Evolutionary conservation across 306 rosid species (phyloP).

Genomic region (Astragalus glycyphyllos): DNA sequence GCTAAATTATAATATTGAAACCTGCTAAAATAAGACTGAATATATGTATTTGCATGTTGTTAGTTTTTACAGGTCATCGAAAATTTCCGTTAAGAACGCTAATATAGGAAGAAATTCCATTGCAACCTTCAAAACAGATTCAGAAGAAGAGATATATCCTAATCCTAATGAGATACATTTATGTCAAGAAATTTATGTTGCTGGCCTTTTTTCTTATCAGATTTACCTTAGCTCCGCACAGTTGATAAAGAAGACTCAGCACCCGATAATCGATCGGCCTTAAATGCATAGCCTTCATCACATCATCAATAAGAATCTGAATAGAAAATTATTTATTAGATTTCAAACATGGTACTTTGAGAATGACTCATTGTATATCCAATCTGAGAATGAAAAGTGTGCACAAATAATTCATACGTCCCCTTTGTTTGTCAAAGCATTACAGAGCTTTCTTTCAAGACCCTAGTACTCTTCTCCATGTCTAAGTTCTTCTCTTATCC

Average conservation of each 20-base stretch:
- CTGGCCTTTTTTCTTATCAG: slow-evolving; percentile 5
- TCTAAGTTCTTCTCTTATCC: slow-evolving; percentile 73
- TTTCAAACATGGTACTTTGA: slow-evolving; percentile 19
- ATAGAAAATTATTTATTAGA: slow-evolving; percentile 41
- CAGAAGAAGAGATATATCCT: slow-evolving; percentile 48
- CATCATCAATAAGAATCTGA: no score
- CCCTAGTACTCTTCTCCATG: slow-evolving; percentile 89
- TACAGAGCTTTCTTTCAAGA: slow-evolving; percentile 87
- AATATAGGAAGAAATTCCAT: slow-evolving; percentile 87
- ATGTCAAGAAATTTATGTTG: slow-evolving; percentile 33
- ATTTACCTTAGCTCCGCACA: slow-evolving; percentile 77
- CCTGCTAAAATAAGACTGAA: slow-evolving; percentile 41
- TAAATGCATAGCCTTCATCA: slow-evolving; percentile 72
- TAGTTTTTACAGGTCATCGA: slow-evolving; percentile 85
- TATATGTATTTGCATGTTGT: slow-evolving; percentile 23
- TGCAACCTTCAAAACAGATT: slow-evolving; percentile 68
- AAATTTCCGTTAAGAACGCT: slow-evolving; percentile 87
- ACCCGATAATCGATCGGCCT: slow-evolving; percentile 92
- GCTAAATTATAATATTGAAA: slow-evolving; percentile 46
- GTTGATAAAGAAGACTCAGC: slow-evolving; percentile 84
- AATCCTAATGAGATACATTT: slow-evolving; percentile 37
- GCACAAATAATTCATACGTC: slow-evolving; percentile 55
- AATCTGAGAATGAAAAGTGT: slow-evolving; percentile 18
- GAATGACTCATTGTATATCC: neutral
- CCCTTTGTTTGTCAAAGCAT: slow-evolving; percentile 53